Evolutionary conservation across 768 basidiomycete species (phyloP).

Genomic region (Stropharia rugosoannulata): DNA sequence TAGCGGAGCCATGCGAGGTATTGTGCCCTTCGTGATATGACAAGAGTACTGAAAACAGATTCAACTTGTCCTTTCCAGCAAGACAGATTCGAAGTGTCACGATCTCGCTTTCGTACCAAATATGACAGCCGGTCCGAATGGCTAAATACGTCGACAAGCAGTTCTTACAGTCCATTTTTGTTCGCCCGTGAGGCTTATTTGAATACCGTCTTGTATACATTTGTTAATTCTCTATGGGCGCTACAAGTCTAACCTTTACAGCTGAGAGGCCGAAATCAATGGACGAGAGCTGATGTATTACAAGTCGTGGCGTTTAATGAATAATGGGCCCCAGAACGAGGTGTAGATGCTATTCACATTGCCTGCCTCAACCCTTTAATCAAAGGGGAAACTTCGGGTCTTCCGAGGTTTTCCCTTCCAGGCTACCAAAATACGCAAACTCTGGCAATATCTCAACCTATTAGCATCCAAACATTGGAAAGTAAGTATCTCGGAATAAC

Average conservation of each 20-base stretch:
- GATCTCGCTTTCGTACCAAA: constrained; percentile 10
- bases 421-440: constrained; percentile 13
- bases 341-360: constrained; percentile 7
- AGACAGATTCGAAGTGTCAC: constrained; percentile 5
- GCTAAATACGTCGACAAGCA: constrained; percentile 12
- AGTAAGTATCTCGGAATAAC: constrained; percentile 24
- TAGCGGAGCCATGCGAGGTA: constrained; percentile 31
- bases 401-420: constrained; percentile 28
- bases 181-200: constrained; percentile 29
- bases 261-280: no score
- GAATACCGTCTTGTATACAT: constrained; percentile 6
- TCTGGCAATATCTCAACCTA: constrained; percentile 4
- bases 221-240: not conserved
- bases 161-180: constrained; percentile 20
- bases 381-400: constrained; percentile 29
- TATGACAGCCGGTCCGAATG: constrained; percentile 18
- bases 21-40: constrained; percentile 15
- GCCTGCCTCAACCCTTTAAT: constrained; percentile 5
- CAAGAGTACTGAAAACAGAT: constrained; percentile 14
- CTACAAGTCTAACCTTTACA: not conserved
- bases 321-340: not conserved
- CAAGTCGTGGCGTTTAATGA: no score
- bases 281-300: no score
- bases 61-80: constrained; percentile 12
- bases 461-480: constrained; percentile 14